Evolutionary conservation across 306 rosid species (phyloP).

Genomic region (Quercus suber): DNA sequence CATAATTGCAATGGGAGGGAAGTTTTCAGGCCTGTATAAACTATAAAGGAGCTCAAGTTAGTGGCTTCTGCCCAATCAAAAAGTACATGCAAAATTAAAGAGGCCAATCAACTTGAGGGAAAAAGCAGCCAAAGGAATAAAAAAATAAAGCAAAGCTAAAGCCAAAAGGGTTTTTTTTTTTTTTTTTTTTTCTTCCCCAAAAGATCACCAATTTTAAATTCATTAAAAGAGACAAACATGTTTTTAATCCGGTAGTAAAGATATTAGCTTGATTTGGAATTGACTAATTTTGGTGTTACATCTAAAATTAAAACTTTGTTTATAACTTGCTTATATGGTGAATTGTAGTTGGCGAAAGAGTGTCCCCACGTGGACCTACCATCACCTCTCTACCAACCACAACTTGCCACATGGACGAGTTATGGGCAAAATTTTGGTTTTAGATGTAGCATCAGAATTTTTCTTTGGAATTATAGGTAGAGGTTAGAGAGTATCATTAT

Average conservation of each 20-base stretch:
- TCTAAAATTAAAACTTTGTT: fast-evolving
- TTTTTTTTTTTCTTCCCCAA: too few species aligned
- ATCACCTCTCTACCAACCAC: fast-evolving
- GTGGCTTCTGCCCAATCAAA: neutral
- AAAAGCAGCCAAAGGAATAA: neutral
- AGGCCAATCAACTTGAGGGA: neutral
- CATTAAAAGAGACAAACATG: neutral
- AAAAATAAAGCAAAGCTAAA: neutral
- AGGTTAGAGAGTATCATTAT: neutral
- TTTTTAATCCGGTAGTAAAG: conserved; percentile 1
- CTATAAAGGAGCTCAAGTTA: neutral
- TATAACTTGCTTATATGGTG: fast-evolving
- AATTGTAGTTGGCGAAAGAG: fast-evolving
- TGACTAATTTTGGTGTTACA: too few species aligned
- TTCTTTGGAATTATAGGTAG: neutral
- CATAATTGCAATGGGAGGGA: neutral
- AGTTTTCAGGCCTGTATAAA: neutral
- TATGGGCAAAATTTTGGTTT: fast-evolving
- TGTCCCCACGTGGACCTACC: fast-evolving
- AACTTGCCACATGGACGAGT: fast-evolving
- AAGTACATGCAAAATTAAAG: neutral
- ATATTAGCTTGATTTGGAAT: neutral
- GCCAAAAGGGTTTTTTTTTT: neutral
- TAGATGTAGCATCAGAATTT: fast-evolving
- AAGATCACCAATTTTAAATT: neutral